phyloP scores from a whole-genome alignment of 129 eudicot species.

The Chrysanthemum seticuspe region DNA sequence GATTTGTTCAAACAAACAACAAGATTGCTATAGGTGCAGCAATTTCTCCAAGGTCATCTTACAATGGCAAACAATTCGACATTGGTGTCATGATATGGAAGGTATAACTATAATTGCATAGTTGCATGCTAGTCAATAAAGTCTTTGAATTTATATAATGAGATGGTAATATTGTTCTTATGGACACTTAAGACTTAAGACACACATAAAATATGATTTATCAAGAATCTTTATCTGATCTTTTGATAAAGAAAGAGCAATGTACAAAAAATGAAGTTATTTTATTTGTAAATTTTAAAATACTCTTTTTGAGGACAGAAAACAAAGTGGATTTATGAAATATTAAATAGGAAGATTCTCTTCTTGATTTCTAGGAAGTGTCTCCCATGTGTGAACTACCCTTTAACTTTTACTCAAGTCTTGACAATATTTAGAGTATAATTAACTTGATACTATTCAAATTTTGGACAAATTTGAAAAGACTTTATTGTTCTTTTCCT shows the following conservation, averaged over 20 bases:
- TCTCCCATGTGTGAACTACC: conserved; percentile 36
- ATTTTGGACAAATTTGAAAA: conserved; percentile 27
- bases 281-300: neutral
- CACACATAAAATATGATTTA: neutral
- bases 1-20: conserved; percentile 91
- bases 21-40: conserved; percentile 96
- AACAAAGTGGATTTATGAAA: conserved; percentile 18
- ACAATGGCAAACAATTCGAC: conserved; percentile 68
- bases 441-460: conserved; percentile 23
- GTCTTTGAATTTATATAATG: conserved; percentile 1
- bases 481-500: conserved; percentile 18
- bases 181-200: neutral
- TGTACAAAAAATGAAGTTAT: neutral
- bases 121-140: conserved; percentile 1
- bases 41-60: conserved; percentile 84
- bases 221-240: conserved; percentile 20
- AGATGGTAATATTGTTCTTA: neutral
- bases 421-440: conserved; percentile 1
- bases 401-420: conserved; percentile 20
- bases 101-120: conserved; percentile 36
- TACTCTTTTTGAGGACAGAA: conserved; percentile 8
- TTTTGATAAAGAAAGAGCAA: neutral
- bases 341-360: conserved; percentile 40
- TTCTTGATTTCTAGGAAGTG: conserved; percentile 28
- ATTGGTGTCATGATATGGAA: conserved; percentile 94